Percentiles rank a stretch among this genome's conserved stretches.
Conservation (phyloP, 441 rosid species). For the Gossypium lobatum region DNA sequence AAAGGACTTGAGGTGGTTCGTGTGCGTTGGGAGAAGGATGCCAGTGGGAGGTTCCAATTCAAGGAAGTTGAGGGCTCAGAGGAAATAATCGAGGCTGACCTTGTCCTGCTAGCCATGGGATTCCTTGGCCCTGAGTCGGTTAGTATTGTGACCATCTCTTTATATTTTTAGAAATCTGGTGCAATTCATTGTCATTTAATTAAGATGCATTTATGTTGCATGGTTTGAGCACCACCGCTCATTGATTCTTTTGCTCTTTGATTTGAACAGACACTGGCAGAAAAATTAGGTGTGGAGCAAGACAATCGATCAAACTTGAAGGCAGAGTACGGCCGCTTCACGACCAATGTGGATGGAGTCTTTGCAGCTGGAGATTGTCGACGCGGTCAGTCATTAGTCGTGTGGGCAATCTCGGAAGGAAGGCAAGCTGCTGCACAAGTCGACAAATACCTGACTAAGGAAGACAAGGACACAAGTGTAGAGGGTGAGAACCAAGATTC, state of each 20-base stretch:
- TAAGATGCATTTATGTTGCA: neutral
- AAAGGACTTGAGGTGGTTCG: slow-evolving; percentile 83
- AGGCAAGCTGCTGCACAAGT: slow-evolving; percentile 96
- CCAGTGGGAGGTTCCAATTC: slow-evolving; percentile 72
- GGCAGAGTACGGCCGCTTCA: slow-evolving; percentile 93
- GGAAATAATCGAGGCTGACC: slow-evolving; percentile 86
- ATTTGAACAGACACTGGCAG: slow-evolving; percentile 65
- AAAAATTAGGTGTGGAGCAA: slow-evolving; percentile 75
- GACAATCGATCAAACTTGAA: slow-evolving; percentile 89
- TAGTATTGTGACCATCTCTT: slow-evolving; percentile 23
- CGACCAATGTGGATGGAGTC: slow-evolving; percentile 82
- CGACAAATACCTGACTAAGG: slow-evolving; percentile 48
- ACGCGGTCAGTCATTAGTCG: slow-evolving; percentile 96
- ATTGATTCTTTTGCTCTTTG: neutral
- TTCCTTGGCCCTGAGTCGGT: slow-evolving; percentile 98
- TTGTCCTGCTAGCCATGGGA: slow-evolving; percentile 95
- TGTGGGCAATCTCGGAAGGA: slow-evolving; percentile 99
- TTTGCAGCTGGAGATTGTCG: slow-evolving; percentile 99
- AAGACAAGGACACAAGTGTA: slow-evolving; percentile 16
- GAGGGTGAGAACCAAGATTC: slow-evolving; percentile 15
- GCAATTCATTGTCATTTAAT: neutral
- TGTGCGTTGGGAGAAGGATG: slow-evolving; percentile 91
- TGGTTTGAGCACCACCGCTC: neutral
- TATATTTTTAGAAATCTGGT: neutral
- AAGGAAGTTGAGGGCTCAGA: slow-evolving; percentile 87